Conservation (phyloP, 306 rosid species). For the Quercus suber region DNA sequence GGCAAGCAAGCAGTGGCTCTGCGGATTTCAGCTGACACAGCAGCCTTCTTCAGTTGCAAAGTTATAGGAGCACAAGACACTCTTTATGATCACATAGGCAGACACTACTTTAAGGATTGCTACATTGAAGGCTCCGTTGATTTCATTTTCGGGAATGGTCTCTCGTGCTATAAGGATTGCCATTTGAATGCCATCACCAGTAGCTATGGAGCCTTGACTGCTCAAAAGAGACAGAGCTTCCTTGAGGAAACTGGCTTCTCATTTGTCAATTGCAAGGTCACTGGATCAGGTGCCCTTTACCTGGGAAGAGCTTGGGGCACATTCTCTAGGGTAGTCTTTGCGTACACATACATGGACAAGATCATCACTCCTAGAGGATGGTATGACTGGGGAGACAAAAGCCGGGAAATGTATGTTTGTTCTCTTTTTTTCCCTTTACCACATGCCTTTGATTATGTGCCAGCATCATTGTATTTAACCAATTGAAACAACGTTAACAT, state of each 20-base stretch:
- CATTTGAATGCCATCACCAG: slow-evolving; percentile 59
- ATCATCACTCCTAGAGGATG: slow-evolving; percentile 64
- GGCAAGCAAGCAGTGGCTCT: slow-evolving; percentile 77
- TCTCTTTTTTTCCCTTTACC: background rate
- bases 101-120: slow-evolving; percentile 66
- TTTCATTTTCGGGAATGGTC: slow-evolving; percentile 73
- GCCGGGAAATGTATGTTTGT: slow-evolving; percentile 43
- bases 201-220: slow-evolving; percentile 49
- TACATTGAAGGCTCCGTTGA: slow-evolving; percentile 73
- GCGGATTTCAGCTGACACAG: slow-evolving; percentile 56
- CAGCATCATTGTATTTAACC: background rate
- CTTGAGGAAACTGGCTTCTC: slow-evolving; percentile 63
- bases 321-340: slow-evolving; percentile 55
- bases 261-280: slow-evolving; percentile 61
- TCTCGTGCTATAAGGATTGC: slow-evolving; percentile 49
- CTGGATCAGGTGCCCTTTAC: slow-evolving; percentile 63
- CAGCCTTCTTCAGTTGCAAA: slow-evolving; percentile 54
- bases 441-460: background rate
- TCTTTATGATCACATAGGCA: slow-evolving; percentile 61
- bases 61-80: slow-evolving; percentile 77
- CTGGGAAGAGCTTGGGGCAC: slow-evolving; percentile 74
- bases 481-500: background rate
- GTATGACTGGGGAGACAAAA: slow-evolving; percentile 61
- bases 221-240: slow-evolving; percentile 48
- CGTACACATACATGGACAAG: slow-evolving; percentile 57